Conservation (phyloP, 2,329 filamentous ascomycete genomes). For the Verticillium nubilum region DNA sequence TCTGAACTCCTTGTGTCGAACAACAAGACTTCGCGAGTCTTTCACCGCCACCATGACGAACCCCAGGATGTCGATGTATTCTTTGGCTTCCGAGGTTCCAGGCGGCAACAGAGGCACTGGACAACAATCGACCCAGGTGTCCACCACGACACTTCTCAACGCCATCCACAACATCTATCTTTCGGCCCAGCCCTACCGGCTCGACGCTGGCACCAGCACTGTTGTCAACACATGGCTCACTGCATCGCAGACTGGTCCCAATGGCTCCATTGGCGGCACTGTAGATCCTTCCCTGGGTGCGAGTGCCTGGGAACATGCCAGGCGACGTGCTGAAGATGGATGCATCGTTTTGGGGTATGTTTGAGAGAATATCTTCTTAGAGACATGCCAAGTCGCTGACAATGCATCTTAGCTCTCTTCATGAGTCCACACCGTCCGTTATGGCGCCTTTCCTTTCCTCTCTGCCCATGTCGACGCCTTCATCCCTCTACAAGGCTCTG, state of each 20-base stretch:
- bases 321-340: conserved; percentile 89
- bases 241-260: conserved; percentile 62
- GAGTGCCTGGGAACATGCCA: conserved; percentile 93
- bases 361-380: background rate
- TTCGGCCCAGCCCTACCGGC: conserved; percentile 71
- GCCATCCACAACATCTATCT: conserved; percentile 85
- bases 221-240: conserved; percentile 96
- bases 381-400: background rate
- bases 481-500: conserved; percentile 70
- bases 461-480: conserved; percentile 74
- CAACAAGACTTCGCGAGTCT: conserved; percentile 24
- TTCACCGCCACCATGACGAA: conserved; percentile 43
- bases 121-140: conserved; percentile 73
- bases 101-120: conserved; percentile 52
- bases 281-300: conserved; percentile 74
- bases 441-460: conserved; percentile 75
- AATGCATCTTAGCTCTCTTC: conserved; percentile 63
- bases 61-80: conserved; percentile 63
- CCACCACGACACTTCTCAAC: conserved; percentile 89
- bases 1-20: conserved; percentile 23
- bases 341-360: conserved; percentile 83
- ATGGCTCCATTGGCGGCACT: conserved; percentile 68
- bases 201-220: conserved; percentile 86
- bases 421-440: conserved; percentile 81
- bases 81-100: conserved; percentile 58